phyloP scores from a whole-genome alignment of 176 grass and related monocot genomes.

The Carex myosuroides region DNA sequence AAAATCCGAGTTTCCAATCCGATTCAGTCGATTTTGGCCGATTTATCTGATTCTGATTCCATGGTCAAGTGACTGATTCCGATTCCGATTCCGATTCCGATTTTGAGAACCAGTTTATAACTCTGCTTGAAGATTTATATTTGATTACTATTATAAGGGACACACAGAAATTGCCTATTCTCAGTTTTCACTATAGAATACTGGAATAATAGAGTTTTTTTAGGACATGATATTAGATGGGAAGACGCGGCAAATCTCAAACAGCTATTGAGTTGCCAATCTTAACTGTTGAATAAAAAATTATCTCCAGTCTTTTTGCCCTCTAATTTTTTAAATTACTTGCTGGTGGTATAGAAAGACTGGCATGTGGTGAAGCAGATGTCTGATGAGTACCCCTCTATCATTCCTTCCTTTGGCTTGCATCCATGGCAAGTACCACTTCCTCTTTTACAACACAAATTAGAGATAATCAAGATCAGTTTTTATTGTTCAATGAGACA shows the following conservation, averaged over 20 bases:
- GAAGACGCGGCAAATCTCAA: neutral
- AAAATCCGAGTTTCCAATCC: no score
- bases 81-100: no score
- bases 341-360: slow-evolving; percentile 38
- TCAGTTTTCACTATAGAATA: neutral
- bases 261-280: neutral
- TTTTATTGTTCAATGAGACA: neutral
- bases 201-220: neutral
- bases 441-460: neutral
- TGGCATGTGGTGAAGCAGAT: slow-evolving; percentile 73
- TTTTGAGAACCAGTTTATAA: neutral
- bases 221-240: neutral
- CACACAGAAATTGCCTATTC: neutral
- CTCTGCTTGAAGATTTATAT: neutral
- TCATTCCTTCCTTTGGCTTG: slow-evolving; percentile 73
- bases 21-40: no score
- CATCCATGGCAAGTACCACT: slow-evolving; percentile 52
- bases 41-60: no score
- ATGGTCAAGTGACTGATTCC: no score
- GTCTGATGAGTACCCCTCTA: slow-evolving; percentile 52
- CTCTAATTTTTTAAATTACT: neutral
- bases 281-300: neutral
- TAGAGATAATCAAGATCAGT: neutral
- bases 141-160: no score
- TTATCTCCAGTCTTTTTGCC: neutral